Evolutionary conservation across 2,329 filamentous ascomycete genomes (phyloP).

Genomic region (Cephalotrichum gorgonifer): DNA sequence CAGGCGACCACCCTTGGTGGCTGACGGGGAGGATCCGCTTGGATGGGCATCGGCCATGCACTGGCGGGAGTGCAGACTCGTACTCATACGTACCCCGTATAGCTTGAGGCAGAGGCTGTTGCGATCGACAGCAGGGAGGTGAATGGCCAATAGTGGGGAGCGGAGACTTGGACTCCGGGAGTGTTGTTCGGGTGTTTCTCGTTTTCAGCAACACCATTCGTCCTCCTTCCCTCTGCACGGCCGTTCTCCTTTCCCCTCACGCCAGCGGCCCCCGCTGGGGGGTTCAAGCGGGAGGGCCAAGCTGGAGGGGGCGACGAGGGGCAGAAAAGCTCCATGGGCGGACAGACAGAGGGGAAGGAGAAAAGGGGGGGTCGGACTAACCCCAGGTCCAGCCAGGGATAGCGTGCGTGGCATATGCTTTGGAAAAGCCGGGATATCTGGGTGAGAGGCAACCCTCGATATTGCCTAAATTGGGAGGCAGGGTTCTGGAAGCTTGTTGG

Average conservation of each 20-base stretch:
- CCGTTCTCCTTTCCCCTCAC: no score
- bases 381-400: background rate
- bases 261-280: no score
- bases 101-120: no score
- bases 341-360: no score
- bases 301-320: background rate
- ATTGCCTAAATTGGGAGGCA: constrained; percentile 5
- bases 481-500: constrained; percentile 5
- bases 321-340: background rate
- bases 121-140: no score
- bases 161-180: no score
- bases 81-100: no score
- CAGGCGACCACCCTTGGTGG: background rate
- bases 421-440: background rate
- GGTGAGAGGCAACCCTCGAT: background rate
- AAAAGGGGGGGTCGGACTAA: background rate
- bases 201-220: no score
- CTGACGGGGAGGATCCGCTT: background rate
- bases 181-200: no score
- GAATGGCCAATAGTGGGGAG: no score
- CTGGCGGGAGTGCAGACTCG: background rate
- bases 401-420: background rate
- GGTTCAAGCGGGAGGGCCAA: no score
- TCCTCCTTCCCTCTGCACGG: no score
- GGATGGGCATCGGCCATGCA: background rate